phyloP scores from a whole-genome alignment of 2,329 filamentous ascomycete species.

The Paecilomyces fulvus region DNA sequence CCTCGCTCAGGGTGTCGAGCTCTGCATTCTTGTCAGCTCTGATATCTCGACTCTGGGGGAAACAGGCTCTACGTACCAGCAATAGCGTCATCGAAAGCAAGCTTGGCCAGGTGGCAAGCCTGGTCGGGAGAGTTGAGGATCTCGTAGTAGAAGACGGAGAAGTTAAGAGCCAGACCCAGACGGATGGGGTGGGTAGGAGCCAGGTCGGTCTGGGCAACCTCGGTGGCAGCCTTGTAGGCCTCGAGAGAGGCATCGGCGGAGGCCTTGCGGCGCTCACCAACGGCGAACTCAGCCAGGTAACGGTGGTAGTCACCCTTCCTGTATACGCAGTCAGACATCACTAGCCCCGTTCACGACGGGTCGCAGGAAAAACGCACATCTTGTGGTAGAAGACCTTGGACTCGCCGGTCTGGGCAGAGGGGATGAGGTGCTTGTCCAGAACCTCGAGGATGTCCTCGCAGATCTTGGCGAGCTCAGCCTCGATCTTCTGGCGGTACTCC shows the following conservation, averaged over 20 bases:
- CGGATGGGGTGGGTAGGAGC: constrained; percentile 89
- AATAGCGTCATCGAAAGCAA: constrained; percentile 94
- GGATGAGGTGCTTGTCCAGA: constrained; percentile 85
- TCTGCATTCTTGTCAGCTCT: constrained; percentile 45
- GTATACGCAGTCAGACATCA: constrained; percentile 13
- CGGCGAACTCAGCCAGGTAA: constrained; percentile 94
- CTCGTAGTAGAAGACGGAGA: constrained; percentile 99
- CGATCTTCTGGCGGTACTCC: constrained; percentile 97
- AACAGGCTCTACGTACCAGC: constrained; percentile 52
- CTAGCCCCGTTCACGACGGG: constrained; percentile 1
- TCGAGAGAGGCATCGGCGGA: constrained; percentile 91
- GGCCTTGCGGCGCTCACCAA: constrained; percentile 88
- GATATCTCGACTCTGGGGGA: neutral
- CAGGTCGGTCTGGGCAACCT: constrained; percentile 81
- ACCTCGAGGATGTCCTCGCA: constrained; percentile 97
- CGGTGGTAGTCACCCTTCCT: constrained; percentile 99
- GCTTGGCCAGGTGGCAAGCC: constrained; percentile 95
- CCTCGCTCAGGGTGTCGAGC: constrained; percentile 92
- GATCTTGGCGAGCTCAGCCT: constrained; percentile 92
- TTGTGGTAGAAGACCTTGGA: constrained; percentile 99
- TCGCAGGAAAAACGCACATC: constrained; percentile 63
- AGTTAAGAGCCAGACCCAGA: constrained; percentile 86
- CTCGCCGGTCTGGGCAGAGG: constrained; percentile 92
- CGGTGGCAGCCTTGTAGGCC: constrained; percentile 91
- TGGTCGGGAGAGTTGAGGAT: constrained; percentile 98